Percentiles rank a stretch among this genome's conserved stretches.
Conservation (phyloP, 768 basidiomycete genomes). For the Boletus reticulatus region DNA sequence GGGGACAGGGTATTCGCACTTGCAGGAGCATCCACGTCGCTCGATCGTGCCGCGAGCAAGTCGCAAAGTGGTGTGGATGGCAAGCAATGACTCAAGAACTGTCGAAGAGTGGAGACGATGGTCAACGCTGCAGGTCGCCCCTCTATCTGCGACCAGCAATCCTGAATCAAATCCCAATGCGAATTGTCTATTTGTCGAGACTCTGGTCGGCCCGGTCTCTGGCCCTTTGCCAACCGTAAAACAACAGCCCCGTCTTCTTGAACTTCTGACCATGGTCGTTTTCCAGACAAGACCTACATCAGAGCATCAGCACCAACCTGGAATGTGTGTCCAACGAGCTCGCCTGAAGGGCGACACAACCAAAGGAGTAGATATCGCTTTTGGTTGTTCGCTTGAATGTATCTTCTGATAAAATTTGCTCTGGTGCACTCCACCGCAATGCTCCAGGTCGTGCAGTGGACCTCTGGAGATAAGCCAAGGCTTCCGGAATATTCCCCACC, state of each 20-base stretch:
- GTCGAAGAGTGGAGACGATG: neutral
- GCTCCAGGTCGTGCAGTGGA: too few relatives aligned
- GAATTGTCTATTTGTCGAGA: neutral
- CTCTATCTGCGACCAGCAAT: neutral
- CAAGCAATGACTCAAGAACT: neutral
- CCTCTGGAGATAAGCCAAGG: too few relatives aligned
- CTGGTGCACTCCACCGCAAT: too few relatives aligned
- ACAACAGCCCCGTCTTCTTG: neutral
- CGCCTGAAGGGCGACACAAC: neutral
- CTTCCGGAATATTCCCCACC: too few relatives aligned
- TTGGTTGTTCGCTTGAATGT: neutral
- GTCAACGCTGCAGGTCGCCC: neutral
- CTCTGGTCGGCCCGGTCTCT: slow-evolving; percentile 2
- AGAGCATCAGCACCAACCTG: neutral
- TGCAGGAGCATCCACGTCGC: too few relatives aligned
- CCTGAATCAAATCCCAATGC: slow-evolving; percentile 8
- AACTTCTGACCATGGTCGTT: slow-evolving; percentile 8
- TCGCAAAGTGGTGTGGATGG: neutral
- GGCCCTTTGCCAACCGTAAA: slow-evolving; percentile 3
- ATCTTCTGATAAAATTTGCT: neutral
- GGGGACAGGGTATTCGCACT: too few relatives aligned
- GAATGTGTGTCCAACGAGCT: too few relatives aligned
- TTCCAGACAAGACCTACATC: slow-evolving; percentile 8
- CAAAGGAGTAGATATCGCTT: neutral
- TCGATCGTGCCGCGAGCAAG: neutral